These are phyloP conservation scores for Mortierella sp. DNA, from an alignment of 371 early-diverging fungal species.

Conservation along the genomic window DNA sequence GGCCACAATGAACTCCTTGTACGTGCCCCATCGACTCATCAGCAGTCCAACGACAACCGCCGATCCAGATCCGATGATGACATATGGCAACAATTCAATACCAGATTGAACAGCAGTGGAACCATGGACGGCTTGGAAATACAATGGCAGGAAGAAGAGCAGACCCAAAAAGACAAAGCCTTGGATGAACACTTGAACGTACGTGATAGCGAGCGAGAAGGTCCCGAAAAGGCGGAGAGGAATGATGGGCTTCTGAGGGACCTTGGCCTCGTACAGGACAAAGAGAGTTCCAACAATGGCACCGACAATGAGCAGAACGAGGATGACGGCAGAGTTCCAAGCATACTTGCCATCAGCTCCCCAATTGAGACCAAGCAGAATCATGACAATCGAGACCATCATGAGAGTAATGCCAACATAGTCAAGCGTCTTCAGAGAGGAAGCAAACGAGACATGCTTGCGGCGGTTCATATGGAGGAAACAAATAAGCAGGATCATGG, in stretches of 20 bases:
- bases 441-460: slow-evolving; percentile 55
- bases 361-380: slow-evolving; percentile 77
- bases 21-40: slow-evolving; percentile 55
- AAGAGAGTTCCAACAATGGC: slow-evolving; percentile 45
- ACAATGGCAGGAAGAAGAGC: slow-evolving; percentile 48
- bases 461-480: slow-evolving; percentile 64
- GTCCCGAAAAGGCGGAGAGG: slow-evolving; percentile 61
- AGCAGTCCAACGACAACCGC: slow-evolving; percentile 32
- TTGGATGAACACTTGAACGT: slow-evolving; percentile 36
- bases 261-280: slow-evolving; percentile 53
- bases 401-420: slow-evolving; percentile 58
- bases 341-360: slow-evolving; percentile 71
- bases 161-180: slow-evolving; percentile 45
- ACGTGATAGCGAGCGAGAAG: slow-evolving; percentile 31
- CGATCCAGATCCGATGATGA: slow-evolving; percentile 14
- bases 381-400: slow-evolving; percentile 61
- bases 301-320: slow-evolving; percentile 58
- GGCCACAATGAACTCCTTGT: slow-evolving; percentile 56
- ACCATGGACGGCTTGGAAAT: slow-evolving; percentile 53
- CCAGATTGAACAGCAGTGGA: slow-evolving; percentile 38
- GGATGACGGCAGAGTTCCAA: slow-evolving; percentile 70
- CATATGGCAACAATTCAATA: slow-evolving; percentile 40
- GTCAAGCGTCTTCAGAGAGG: slow-evolving; percentile 55
- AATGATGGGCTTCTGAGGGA: slow-evolving; percentile 63
- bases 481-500: slow-evolving; percentile 61